Evolutionary conservation across 805 yeast genomes (phyloP).

Genomic region (Wickerhamiella australiensis): DNA sequence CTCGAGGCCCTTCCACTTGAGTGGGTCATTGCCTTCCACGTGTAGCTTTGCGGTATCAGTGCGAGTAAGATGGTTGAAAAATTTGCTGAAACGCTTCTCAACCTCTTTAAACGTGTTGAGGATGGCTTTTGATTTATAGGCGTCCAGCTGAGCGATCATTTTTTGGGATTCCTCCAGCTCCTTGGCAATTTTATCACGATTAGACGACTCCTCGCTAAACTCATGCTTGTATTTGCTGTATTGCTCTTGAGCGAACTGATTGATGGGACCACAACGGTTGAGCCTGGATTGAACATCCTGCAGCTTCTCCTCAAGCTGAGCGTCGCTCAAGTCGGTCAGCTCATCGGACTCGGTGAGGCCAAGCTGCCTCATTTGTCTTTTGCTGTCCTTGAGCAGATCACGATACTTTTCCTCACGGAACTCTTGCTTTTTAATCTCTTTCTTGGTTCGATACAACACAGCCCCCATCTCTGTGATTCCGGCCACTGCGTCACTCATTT

Average conservation of each 20-base stretch:
- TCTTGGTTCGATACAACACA: not conserved
- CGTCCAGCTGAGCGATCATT: conserved; percentile 55
- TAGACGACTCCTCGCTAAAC: not conserved
- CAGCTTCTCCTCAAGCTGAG: not conserved
- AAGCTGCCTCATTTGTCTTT: not conserved
- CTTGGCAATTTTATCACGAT: not conserved
- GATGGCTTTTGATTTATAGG: conserved; percentile 74
- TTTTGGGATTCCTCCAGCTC: conserved; percentile 27
- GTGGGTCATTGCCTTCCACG: conserved; percentile 21
- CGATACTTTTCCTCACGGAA: conserved; percentile 8
- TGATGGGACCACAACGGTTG: not conserved
- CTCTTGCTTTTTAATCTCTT: conserved; percentile 1
- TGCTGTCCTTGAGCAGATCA: not conserved
- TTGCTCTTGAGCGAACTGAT: conserved; percentile 9
- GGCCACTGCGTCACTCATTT: not conserved
- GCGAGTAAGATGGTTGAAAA: conserved; percentile 76
- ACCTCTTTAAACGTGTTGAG: conserved; percentile 66
- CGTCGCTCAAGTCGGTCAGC: not conserved
- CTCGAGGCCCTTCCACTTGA: conserved; percentile 13
- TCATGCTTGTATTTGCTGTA: conserved; percentile 6
- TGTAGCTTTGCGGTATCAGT: conserved; percentile 53
- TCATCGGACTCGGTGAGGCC: not conserved
- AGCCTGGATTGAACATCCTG: not conserved
- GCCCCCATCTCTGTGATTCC: conserved; percentile 3
- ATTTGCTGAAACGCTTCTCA: conserved; percentile 54